Base-by-base conservation (phyloP, 2,329 filamentous ascomycete species). In the Camptophora hylomeconis region DNA sequence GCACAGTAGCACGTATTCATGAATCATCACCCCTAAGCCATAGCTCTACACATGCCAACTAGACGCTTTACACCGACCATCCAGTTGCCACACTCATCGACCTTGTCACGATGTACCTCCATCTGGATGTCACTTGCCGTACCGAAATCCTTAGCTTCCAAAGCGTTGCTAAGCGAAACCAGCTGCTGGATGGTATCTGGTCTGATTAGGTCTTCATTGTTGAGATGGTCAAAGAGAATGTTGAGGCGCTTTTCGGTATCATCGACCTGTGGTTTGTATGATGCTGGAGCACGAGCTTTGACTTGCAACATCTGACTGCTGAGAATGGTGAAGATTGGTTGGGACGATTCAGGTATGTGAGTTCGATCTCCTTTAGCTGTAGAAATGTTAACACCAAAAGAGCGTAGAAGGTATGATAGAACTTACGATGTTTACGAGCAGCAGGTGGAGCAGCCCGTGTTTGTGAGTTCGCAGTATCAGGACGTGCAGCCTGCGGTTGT, bases 171-270 rank as follows among this genome's bases (percentile, higher is more conserved):
- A 41, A 69, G 39, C 46, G 61, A 51, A 7, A 50, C 50, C 51
- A 67, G 59, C 32, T 58, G 58, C 21, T 53, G 50, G 15, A 66
- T 39, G 5, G 63, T 94, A 46, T 80, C 76, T 2, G 80, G 71
- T 58, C 79, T 80, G 31, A 95, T 65, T 21, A 94, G 63, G 48
- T 95, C 86, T 48, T 86, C 80, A 42, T 95, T 95, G 66, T 95
- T 98, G 25, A 98, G 65, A 53, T 94, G 84, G 50, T 98, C 87
- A 52, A 94, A 95, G n/a, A 98, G 63, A 27, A 94, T 75, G 46
- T 80, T 81, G 35, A 98, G 67, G 16, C 89, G 75, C 59, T 93
- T 93, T 52, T 93, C 82, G 2, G 86, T 89, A 51, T 95, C 89
- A 46, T 83, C 80, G 12, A 98, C 84, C 52, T 95, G 86, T 9